Conservation (phyloP, 495 filamentous ascomycete species). For the Amniculicola lignicola region DNA sequence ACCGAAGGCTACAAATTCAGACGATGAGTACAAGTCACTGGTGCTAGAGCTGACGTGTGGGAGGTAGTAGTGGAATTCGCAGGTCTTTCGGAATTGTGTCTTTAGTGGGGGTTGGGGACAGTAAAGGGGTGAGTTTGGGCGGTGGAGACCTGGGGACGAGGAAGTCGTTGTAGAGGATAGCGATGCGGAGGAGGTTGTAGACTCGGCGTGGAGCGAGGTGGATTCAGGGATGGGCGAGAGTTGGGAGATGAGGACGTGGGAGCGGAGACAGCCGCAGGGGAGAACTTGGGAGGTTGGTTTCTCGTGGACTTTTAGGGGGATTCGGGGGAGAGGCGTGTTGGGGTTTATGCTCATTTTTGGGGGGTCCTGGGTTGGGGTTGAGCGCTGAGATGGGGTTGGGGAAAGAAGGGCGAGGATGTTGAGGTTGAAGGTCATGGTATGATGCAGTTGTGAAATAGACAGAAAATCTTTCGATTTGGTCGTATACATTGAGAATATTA, state of each 20-base stretch:
- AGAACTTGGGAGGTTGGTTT: not conserved
- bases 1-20: not conserved
- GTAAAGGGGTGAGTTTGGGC: not conserved
- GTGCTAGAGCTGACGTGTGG: slow-evolving; percentile 7
- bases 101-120: not conserved
- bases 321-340: too few relatives aligned
- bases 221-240: not conserved
- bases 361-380: too few relatives aligned
- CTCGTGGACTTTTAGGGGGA: too few relatives aligned
- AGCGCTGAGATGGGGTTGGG: too few relatives aligned
- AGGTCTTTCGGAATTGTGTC: not conserved
- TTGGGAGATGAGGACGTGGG: not conserved
- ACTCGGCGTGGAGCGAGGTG: not conserved
- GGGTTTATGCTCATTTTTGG: too few relatives aligned
- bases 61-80: slow-evolving; percentile 21
- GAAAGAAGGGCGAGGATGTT: too few relatives aligned
- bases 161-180: not conserved
- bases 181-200: not conserved
- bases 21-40: slow-evolving; percentile 5
- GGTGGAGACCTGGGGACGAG: not conserved
- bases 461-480: too few relatives aligned
- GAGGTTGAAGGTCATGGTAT: too few relatives aligned
- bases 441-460: too few relatives aligned
- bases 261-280: not conserved
- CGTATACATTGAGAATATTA: too few relatives aligned